Evolutionary conservation across 2,329 filamentous ascomycete genomes (phyloP), one percentile per base, ranked within the genome.

Genomic region (Pezicula rhizophila): DNA sequence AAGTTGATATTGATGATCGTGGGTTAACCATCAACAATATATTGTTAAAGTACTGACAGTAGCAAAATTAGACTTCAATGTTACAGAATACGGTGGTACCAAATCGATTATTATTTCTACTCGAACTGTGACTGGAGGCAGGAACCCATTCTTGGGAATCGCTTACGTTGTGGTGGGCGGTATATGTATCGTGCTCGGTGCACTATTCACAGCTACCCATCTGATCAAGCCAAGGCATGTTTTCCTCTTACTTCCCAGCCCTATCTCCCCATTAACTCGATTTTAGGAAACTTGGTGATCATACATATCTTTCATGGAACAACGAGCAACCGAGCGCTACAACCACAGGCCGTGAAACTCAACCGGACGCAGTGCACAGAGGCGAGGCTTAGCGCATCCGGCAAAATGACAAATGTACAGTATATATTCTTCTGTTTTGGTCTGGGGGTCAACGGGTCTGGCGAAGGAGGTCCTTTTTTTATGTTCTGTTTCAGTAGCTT

Each of bases 251-350:
- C 46, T 18, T 14, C 47, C 40, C 14, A 17, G 12, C 42, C 37
- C 35, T 42, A 14, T 11, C 18, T 42, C 5, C 35, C 35, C 8
- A 38, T 10, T 48, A 45, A 56, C 45, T 57, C 6, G 8, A 8
- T n/a, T 15, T 25, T 15, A 92, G 93, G 63, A 99, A 97, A 86
- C 80, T 99, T 38, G 93, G 93, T 53, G 93, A 99, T 67, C 93
- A 97, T 69, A 96, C 90, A 8, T 97, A 99, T 67, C 78, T 99
- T 43, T 93, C 89, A 20, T 99, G 93, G 93, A 96, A 97, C 67
- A 85, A 82, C 53, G 83, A 87, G 41, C 72, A 79, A 52, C 74
- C 78, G 41, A 78, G 76, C 51, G 78, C 75, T 15, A 65, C 72
- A 20, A 72, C 72, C 2, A 72, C 70, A 40, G 81, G 83, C 51